A percentile compares a stretch with the other conserved stretches of the same genome.
Conservation (phyloP, 148 eudicot genomes). For the Persicaria maculosa region DNA sequence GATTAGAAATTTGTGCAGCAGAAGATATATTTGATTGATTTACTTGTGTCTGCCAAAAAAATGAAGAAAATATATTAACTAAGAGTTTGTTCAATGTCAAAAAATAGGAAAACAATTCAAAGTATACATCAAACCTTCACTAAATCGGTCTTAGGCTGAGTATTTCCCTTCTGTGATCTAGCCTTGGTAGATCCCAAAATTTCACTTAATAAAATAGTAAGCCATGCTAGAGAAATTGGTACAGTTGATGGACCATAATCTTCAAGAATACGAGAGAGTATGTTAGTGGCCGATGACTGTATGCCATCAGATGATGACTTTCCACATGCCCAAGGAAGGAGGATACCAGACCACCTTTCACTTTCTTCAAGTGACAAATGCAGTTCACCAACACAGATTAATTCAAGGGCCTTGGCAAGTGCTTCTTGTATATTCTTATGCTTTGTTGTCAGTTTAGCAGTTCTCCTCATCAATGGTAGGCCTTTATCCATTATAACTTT, state of each 20-base stretch:
- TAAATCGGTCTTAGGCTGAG: constrained; percentile 53
- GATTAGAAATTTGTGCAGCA: constrained; percentile 58
- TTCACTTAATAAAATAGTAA: constrained; percentile 69
- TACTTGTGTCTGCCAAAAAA: constrained; percentile 72
- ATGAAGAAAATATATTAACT: neutral
- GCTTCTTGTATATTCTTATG: constrained; percentile 78
- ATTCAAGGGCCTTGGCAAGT: constrained; percentile 80
- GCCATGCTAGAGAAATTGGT: constrained; percentile 92
- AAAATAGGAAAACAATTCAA: neutral
- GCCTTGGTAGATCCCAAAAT: constrained; percentile 46
- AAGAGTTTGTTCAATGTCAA: neutral
- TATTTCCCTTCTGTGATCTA: constrained; percentile 46
- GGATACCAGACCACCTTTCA: constrained; percentile 79
- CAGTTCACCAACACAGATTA: constrained; percentile 46
- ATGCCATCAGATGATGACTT: constrained; percentile 49
- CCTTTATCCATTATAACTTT: constrained; percentile 78
- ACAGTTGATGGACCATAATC: constrained; percentile 84
- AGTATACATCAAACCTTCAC: constrained; percentile 62
- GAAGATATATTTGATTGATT: constrained; percentile 65
- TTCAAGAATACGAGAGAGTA: constrained; percentile 72
- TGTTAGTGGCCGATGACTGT: constrained; percentile 59
- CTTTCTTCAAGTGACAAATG: constrained; percentile 93
- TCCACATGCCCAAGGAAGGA: constrained; percentile 83
- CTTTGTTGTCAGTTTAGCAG: constrained; percentile 59
- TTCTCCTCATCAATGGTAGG: constrained; percentile 71